Evolutionary conservation across 2,329 filamentous ascomycete species (phyloP).

Genomic region (Exophiala phaeomuriformis): DNA sequence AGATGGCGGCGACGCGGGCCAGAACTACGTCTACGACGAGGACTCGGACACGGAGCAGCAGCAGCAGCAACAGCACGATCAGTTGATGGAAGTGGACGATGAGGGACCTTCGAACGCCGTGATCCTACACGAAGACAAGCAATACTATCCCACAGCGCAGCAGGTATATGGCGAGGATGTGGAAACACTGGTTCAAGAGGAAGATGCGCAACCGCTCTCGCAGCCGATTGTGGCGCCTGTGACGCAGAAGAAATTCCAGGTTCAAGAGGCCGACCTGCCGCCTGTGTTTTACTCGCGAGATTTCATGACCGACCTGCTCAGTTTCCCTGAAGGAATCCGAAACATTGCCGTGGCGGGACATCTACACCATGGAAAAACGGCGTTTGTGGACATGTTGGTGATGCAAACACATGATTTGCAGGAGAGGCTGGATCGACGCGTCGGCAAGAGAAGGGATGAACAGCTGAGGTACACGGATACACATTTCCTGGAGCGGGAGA

Average conservation of each 20-base stretch:
- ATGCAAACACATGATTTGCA: slow-evolving; percentile 86
- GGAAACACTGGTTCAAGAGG: slow-evolving; percentile 91
- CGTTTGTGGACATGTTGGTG: slow-evolving; percentile 97
- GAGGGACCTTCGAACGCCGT: slow-evolving; percentile 91
- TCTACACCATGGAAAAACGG: slow-evolving; percentile 94
- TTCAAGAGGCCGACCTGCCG: slow-evolving; percentile 86
- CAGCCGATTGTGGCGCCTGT: slow-evolving; percentile 91
- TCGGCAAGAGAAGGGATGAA: slow-evolving; percentile 74
- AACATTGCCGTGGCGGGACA: slow-evolving; percentile 91
- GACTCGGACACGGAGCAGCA: slow-evolving; percentile 57
- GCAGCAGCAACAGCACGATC: slow-evolving; percentile 56
- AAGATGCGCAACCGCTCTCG: slow-evolving; percentile 86
- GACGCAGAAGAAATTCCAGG: slow-evolving; percentile 89
- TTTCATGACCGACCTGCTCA: slow-evolving; percentile 95
- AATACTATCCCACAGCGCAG: slow-evolving; percentile 97
- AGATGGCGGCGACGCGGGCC: slow-evolving; percentile 61
- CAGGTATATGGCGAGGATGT: slow-evolving; percentile 93
- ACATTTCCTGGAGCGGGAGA: slow-evolving; percentile 78
- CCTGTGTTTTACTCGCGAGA: slow-evolving; percentile 78
- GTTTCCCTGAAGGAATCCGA: slow-evolving; percentile 86
- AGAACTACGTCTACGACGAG: slow-evolving; percentile 71
- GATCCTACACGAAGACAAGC: slow-evolving; percentile 97
- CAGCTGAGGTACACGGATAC: slow-evolving; percentile 93
- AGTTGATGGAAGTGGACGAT: slow-evolving; percentile 90
- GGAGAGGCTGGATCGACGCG: slow-evolving; percentile 69